A percentile compares a stretch with the other conserved stretches of the same genome.
Conservation (phyloP, 2,329 filamentous ascomycete species). For the Aspergillus sp. region DNA sequence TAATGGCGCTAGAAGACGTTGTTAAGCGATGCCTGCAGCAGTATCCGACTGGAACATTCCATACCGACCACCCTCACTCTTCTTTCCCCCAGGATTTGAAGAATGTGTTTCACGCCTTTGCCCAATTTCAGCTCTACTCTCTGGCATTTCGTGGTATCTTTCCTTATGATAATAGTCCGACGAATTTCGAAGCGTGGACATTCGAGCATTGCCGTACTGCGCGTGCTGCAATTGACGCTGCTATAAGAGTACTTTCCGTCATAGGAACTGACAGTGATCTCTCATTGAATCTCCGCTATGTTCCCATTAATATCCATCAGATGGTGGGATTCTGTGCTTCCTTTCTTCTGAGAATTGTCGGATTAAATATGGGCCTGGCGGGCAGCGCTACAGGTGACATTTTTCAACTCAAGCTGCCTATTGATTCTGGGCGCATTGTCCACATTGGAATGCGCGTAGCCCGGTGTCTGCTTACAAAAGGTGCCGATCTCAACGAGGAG, state of each 20-base stretch:
- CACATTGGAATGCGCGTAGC: neutral
- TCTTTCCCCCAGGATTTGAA: no score
- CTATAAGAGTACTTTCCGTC: slow-evolving; percentile 24
- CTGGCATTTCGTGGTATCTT: slow-evolving; percentile 32
- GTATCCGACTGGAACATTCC: no score
- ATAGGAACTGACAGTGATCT: slow-evolving; percentile 29
- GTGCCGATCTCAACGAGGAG: neutral
- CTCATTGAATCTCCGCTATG: slow-evolving; percentile 41
- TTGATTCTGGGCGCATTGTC: neutral
- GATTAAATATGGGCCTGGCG: neutral
- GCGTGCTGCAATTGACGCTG: slow-evolving; percentile 39
- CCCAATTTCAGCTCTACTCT: slow-evolving; percentile 47
- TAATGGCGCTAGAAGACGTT: slow-evolving; percentile 32
- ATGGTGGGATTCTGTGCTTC: slow-evolving; percentile 33
- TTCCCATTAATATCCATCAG: slow-evolving; percentile 31
- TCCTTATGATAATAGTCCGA: slow-evolving; percentile 23
- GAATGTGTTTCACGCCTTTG: slow-evolving; percentile 31
- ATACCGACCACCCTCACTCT: no score
- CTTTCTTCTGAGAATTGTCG: slow-evolving; percentile 32
- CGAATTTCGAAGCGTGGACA: slow-evolving; percentile 8
- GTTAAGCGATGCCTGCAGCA: slow-evolving; percentile 39
- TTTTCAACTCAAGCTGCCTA: neutral
- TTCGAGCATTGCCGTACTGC: slow-evolving; percentile 23
- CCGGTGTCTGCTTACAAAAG: no score
- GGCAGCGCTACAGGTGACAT: neutral